Evolutionary conservation across 139 green algal genomes (phyloP), one percentile per base, ranked within the genome.

Genomic region (Volvox reticuliferus): DNA sequence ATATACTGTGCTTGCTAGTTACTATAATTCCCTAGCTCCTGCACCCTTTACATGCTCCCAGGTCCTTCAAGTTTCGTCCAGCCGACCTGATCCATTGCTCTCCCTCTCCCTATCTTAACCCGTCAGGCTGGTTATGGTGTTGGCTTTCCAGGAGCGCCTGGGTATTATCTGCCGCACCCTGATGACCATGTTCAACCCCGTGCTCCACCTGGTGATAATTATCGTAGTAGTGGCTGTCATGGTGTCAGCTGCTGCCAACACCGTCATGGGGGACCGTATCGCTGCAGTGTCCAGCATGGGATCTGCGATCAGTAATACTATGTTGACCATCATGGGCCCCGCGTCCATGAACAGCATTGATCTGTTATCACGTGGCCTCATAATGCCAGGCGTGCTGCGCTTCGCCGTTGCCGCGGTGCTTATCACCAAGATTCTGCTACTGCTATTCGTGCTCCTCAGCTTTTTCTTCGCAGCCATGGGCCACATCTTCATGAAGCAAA

Each of bases 151-250:
- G 82, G 37, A 65, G 20, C 82, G 88, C 12, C 88, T 95, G 36
- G 93, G 93, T 77, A 89, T 95, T 86, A 93, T 95, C 86, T 91
- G 88, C 88, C 88, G 88, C 79, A 82, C 88, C 32, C 88, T 91
- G 5, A 55, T 65, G 36, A 33, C 33, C 88, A 84, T 87, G 65
- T 37, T 62, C 61, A n/a, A 0, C 21, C 78, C 88, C 78, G 36
- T 91, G n/a, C 6, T 26, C 0, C 92, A 94, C 81, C 89, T 94
- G 44, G n/a, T 93, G 55, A 9, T 92, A 0, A 30, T 94, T 35
- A 79, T 93, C 65, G 32, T 73, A 33, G 26, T 67, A 36, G 81
- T 77, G 16, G 35, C 92, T 9, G 82, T 83, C 30, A 88, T 94
- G 68, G 88, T 92, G 50, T 71, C 73, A 14, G 44, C 86, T 55